phyloP scores from a whole-genome alignment of 1,139 yeast genomes.

The Pneumocystis canis region DNA sequence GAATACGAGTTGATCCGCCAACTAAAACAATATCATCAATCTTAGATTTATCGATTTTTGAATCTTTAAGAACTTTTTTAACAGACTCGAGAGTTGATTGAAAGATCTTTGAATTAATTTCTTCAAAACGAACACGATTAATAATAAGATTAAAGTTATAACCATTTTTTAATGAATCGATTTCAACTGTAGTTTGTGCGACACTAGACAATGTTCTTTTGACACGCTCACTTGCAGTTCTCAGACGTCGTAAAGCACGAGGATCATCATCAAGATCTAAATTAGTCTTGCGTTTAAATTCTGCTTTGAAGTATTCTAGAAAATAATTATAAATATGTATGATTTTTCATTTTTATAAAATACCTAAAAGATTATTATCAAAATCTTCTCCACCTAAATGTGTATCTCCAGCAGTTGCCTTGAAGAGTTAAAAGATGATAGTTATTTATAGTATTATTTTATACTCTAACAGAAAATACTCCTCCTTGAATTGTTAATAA shows the following conservation, averaged over 20 bases:
- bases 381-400: conserved; percentile 97
- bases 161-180: conserved; percentile 70
- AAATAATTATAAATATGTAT: background rate
- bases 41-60: conserved; percentile 61
- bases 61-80: conserved; percentile 71
- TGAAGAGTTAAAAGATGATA: conserved; percentile 18
- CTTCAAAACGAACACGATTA: conserved; percentile 88
- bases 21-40: conserved; percentile 78
- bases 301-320: conserved; percentile 55
- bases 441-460: background rate
- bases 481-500: conserved; percentile 86
- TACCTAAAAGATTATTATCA: conserved; percentile 54
- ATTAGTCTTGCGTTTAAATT: conserved; percentile 75
- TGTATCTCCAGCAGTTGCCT: conserved; percentile 97
- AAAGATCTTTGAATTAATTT: conserved; percentile 69
- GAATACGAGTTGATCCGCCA: conserved; percentile 91
- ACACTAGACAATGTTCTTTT: conserved; percentile 80
- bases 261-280: conserved; percentile 60
- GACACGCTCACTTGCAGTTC: conserved; percentile 87
- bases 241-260: conserved; percentile 74
- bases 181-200: conserved; percentile 74
- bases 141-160: conserved; percentile 66
- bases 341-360: background rate
- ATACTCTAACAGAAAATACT: conserved; percentile 58
- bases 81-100: conserved; percentile 76